phyloP scores from a whole-genome alignment of 768 basidiomycete species.

The button mushroom (Agaricus bisporus) region DNA sequence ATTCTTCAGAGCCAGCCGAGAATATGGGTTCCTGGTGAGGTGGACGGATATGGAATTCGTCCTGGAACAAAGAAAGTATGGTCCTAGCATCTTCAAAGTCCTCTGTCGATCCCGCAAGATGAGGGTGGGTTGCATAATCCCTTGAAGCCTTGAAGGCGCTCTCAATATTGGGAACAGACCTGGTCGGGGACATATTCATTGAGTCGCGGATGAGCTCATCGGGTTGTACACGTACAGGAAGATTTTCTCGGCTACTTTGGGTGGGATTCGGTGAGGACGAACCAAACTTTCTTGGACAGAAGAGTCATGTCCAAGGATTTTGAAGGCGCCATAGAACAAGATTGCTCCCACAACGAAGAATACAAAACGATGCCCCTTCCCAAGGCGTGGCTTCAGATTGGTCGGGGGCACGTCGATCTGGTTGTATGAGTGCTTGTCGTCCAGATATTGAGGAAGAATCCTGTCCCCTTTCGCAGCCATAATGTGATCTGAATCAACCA shows the following conservation, averaged over 20 bases:
- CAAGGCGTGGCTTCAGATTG: not conserved
- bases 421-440: not conserved
- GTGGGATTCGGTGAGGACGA: slow-evolving; percentile 6
- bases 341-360: not conserved
- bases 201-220: not conserved
- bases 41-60: slow-evolving; percentile 47
- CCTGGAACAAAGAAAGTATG: slow-evolving; percentile 64
- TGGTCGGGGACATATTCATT: not conserved
- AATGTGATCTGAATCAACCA: not conserved
- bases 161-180: slow-evolving; percentile 48
- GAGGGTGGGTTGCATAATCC: slow-evolving; percentile 60
- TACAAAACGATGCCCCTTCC: not conserved
- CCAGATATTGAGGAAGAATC: slow-evolving; percentile 1
- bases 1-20: slow-evolving; percentile 61
- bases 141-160: slow-evolving; percentile 56
- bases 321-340: not conserved
- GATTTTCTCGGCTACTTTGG: slow-evolving; percentile 22
- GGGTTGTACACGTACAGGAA: slow-evolving; percentile 19
- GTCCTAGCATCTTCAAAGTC: slow-evolving; percentile 60
- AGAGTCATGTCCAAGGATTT: not conserved
- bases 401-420: not conserved
- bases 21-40: slow-evolving; percentile 51
- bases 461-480: not conserved
- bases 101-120: slow-evolving; percentile 60
- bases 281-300: not conserved